These are phyloP conservation scores for Camellia lanceoleosa DNA, from an alignment of 148 eudicot genomes.

Conservation along the genomic window DNA sequence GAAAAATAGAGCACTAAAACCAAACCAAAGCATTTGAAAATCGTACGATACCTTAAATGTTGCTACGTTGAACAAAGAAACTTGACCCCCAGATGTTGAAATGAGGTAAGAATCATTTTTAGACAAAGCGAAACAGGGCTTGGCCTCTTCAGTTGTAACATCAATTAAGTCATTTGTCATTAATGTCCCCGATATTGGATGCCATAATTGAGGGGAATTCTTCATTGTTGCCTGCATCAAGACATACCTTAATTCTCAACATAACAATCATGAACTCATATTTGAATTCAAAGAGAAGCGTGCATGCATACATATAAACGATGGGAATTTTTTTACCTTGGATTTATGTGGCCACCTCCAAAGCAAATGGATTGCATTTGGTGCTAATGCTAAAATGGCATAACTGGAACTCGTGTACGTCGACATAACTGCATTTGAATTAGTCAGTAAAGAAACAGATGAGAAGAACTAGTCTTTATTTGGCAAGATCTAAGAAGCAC, in stretches of 20 bases:
- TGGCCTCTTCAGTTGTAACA: conserved; percentile 31
- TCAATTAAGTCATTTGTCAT: conserved; percentile 42
- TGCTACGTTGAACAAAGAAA: conserved; percentile 42
- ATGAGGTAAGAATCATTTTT: conserved; percentile 51
- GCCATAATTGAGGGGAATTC: conserved; percentile 40
- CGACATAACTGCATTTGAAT: neutral
- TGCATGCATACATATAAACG: neutral
- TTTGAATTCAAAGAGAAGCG: neutral
- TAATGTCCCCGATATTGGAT: conserved; percentile 38
- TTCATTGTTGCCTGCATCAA: conserved; percentile 31
- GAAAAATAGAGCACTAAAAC: neutral
- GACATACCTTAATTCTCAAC: neutral
- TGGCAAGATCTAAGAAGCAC: no score
- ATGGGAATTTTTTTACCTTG: neutral
- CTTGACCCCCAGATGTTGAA: conserved; percentile 53
- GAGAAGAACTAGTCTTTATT: no score
- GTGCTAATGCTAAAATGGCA: neutral
- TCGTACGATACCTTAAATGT: conserved; percentile 33
- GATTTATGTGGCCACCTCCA: neutral
- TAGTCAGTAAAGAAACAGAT: no score
- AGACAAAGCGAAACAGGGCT: conserved; percentile 46
- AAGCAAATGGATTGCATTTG: neutral
- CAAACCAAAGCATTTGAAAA: neutral
- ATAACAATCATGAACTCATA: no score
- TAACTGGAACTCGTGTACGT: neutral